These are phyloP conservation scores for Pythium brassicae DNA, from an alignment of 352 stramenopile species.

Conservation along the genomic window DNA sequence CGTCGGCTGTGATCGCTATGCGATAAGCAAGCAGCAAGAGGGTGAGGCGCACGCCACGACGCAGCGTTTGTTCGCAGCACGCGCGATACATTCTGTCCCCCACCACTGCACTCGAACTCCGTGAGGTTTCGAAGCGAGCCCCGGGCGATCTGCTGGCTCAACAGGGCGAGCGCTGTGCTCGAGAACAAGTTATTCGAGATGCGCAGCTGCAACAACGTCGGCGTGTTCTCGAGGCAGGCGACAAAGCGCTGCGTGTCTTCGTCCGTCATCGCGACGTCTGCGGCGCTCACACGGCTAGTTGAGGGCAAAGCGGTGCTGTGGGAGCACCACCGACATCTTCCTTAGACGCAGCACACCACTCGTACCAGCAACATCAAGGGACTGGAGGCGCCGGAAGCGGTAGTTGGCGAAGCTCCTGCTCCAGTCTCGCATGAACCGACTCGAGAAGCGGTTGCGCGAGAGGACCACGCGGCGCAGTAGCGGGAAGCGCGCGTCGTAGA, in stretches of 20 bases:
- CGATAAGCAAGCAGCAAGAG: no score
- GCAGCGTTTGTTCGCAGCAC: no score
- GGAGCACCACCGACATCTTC: no score
- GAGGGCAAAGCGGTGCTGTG: background rate
- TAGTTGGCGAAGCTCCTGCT: slow-evolving; percentile 38
- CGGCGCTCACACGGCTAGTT: background rate
- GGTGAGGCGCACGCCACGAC: no score
- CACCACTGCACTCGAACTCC: slow-evolving; percentile 38
- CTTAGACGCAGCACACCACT: no score
- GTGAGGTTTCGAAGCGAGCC: slow-evolving; percentile 15
- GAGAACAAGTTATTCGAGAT: slow-evolving; percentile 48
- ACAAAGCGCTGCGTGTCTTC: slow-evolving; percentile 61
- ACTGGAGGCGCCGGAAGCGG: slow-evolving; percentile 26
- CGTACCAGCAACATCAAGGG: slow-evolving; percentile 45
- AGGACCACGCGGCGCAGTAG: slow-evolving; percentile 26
- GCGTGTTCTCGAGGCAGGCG: slow-evolving; percentile 26
- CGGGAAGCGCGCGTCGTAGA: slow-evolving; percentile 45
- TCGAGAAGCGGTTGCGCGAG: slow-evolving; percentile 42
- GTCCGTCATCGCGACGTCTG: slow-evolving; percentile 39
- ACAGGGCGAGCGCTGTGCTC: slow-evolving; percentile 20
- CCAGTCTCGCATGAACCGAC: slow-evolving; percentile 63
- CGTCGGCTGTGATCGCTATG: no score
- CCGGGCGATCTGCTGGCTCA: slow-evolving; percentile 23
- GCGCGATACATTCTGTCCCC: no score
- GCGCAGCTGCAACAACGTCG: slow-evolving; percentile 22